phyloP scores from a whole-genome alignment of 2,329 filamentous ascomycete species.

The Diaporthe citrichinensis region DNA sequence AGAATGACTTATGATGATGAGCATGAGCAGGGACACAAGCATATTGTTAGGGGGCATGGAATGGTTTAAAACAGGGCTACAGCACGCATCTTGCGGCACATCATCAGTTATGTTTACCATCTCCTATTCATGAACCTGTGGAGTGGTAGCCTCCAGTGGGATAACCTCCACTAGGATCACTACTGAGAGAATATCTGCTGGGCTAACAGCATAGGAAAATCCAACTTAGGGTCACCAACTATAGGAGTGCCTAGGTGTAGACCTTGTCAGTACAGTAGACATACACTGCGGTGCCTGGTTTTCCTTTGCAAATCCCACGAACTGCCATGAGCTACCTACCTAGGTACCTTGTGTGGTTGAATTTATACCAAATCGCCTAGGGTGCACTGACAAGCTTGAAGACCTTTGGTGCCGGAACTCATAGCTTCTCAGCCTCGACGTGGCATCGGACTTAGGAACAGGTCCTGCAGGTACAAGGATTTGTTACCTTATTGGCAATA shows the following conservation, averaged over 20 bases:
- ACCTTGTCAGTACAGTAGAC: neutral
- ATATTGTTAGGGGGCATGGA: constrained; percentile 2
- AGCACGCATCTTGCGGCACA: neutral
- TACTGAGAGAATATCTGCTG: neutral
- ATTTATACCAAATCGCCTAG: neutral
- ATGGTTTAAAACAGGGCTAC: neutral
- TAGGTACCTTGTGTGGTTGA: no score
- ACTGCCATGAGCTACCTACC: neutral
- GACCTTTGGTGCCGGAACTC: neutral
- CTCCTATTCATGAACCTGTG: neutral
- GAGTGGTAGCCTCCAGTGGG: neutral
- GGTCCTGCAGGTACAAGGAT: neutral
- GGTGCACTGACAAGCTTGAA: neutral
- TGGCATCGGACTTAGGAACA: neutral
- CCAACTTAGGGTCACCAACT: no score
- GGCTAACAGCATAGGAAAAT: neutral
- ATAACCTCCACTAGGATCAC: neutral
- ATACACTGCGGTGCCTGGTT: neutral
- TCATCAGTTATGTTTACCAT: neutral
- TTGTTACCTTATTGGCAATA: neutral
- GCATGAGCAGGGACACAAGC: constrained; percentile 32
- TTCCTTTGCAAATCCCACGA: neutral
- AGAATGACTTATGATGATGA: constrained; percentile 33
- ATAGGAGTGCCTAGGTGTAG: neutral
- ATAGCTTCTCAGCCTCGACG: neutral